phyloP scores from a whole-genome alignment of 169 alveolate species.

The Plasmodium fragile region DNA sequence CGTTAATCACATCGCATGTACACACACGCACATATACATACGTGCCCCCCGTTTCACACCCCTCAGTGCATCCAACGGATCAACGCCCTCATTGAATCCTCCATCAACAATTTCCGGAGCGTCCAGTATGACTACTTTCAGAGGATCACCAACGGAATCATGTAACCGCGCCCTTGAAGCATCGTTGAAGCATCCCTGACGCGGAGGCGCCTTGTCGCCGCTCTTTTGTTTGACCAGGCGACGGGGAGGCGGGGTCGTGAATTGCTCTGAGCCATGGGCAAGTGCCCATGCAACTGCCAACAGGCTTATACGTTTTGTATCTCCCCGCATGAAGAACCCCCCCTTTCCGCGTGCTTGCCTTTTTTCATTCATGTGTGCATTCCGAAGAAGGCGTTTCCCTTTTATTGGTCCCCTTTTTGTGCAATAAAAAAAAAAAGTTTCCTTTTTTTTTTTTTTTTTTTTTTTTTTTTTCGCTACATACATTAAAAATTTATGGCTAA shows the following conservation, averaged over 20 bases:
- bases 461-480: neutral
- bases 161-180: too few species aligned
- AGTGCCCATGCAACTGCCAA: neutral
- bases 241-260: too few species aligned
- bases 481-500: neutral
- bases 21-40: neutral
- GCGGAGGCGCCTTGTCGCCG: neutral
- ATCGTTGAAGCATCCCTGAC: neutral
- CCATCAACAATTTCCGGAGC: constrained; percentile 95
- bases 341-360: neutral
- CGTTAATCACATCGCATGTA: neutral
- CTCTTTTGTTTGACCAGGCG: neutral
- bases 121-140: constrained; percentile 97
- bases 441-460: neutral
- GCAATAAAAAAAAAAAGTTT: neutral
- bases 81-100: constrained; percentile 91
- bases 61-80: constrained; percentile 87
- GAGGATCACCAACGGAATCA: constrained; percentile 95
- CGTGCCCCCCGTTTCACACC: neutral
- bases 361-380: constrained; percentile 16
- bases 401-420: neutral
- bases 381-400: neutral
- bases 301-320: neutral
- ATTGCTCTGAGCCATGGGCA: neutral
- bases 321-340: neutral